Evolutionary conservation across 2,329 filamentous ascomycete genomes (phyloP), one percentile per base, ranked within the genome.

Genomic region (Cercospora berteroae): DNA sequence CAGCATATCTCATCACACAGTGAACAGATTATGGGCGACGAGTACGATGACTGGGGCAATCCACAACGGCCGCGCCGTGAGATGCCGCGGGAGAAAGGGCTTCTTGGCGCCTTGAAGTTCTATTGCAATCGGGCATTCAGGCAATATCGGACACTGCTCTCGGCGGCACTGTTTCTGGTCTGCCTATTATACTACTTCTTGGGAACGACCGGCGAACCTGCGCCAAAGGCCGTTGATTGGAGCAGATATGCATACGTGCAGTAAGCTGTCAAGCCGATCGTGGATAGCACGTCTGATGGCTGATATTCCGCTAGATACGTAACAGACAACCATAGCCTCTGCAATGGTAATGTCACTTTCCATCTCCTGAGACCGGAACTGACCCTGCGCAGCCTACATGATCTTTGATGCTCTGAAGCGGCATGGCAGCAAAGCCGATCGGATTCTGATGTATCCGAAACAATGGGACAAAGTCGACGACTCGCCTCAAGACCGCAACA

Each of bases 401-500:
- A 71, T 83, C 18, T 80, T 83, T 68, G 81, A 83, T 62, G 74
- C 80, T 44, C 77, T 84, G 33, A 74, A 79, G 29, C 72, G 76
- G 33, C 74, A 80, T 31, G 80, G 79, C 12, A 82, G 79, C 73
- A 80, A 79, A 71, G 81, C 82, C 59, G 81, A 83, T 63, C 79
- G 81, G 42, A 76, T 83, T 4, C 76, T 84, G 16, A 78, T 83
- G 55, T 83, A 82, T 67, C 80, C 81, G 1, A 70, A 80, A 33
- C 72, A 81, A 68, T 80, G 77, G 77, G 78, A 76, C 18, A 57
- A 69, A 20, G 48, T 67, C 29, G 69, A 69, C 74, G 81, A 42
- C 67, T 83, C 73, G 81, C 83, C 60, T 5, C 67, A 70, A 36
- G 72, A 71, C 16, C 58, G 69, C 7, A 72, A 68, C 79, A 78